Percentiles rank a stretch among this genome's conserved stretches.
phyloP scores from a whole-genome alignment of 768 basidiomycete species.

The Podaxis carcinomalis region DNA sequence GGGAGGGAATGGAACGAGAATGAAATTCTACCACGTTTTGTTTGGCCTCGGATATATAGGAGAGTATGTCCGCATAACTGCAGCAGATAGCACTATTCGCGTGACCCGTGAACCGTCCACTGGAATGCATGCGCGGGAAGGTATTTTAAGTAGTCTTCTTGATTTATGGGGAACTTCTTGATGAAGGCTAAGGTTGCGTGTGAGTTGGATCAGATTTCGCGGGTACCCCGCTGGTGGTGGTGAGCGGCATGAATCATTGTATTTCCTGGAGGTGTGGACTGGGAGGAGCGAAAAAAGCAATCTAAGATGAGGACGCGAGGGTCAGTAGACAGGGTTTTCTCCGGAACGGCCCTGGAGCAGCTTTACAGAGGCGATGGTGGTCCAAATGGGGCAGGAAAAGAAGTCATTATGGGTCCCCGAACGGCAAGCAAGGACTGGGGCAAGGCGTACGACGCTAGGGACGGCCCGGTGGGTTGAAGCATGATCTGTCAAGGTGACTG shows the following conservation, averaged over 20 bases:
- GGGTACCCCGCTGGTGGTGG: background rate
- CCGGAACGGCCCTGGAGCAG: background rate
- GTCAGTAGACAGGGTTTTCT: background rate
- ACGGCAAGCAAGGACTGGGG: background rate
- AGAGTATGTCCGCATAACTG: background rate
- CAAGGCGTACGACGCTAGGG: too few relatives aligned
- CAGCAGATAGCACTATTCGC: background rate
- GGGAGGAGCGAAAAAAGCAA: background rate
- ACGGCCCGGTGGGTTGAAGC: background rate
- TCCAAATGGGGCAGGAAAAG: background rate
- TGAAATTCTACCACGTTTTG: background rate
- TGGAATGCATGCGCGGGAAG: background rate
- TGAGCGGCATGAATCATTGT: background rate
- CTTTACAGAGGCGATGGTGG: background rate
- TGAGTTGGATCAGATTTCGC: background rate
- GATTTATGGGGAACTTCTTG: conserved; percentile 1
- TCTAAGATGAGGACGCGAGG: background rate
- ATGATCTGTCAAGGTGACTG: too few relatives aligned
- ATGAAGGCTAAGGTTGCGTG: background rate
- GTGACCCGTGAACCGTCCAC: background rate
- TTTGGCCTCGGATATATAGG: background rate
- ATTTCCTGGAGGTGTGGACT: background rate
- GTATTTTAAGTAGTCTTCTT: background rate
- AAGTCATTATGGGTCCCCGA: background rate
- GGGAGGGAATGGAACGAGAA: background rate